Conservation (phyloP, 2,329 filamentous ascomycete species). For the Chalaropsis ovoidea region DNA sequence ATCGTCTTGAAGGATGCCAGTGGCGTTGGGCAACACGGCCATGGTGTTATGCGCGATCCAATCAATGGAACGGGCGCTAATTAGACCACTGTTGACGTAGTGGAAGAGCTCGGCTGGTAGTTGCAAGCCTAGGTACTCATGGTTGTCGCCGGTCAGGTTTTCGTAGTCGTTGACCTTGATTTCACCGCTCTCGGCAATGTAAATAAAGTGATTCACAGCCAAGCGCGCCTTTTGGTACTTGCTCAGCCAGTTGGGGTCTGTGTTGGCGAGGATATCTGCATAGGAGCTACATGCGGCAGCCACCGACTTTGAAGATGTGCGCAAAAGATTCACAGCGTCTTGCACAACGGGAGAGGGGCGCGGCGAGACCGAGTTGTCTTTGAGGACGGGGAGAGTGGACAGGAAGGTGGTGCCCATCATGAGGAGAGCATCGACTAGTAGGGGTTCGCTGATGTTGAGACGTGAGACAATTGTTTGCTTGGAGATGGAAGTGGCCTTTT, state of each 20-base stretch:
- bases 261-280: conserved; percentile 63
- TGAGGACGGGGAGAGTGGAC: conserved; percentile 66
- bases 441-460: conserved; percentile 54
- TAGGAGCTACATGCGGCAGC: conserved; percentile 65
- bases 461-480: conserved; percentile 59
- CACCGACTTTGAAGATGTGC: conserved; percentile 57
- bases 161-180: conserved; percentile 65
- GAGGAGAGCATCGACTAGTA: conserved; percentile 74
- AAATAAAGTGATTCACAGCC: conserved; percentile 77
- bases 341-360: conserved; percentile 53
- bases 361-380: conserved; percentile 46
- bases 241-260: conserved; percentile 67
- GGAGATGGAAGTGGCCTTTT: conserved; percentile 51
- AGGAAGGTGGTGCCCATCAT: conserved; percentile 76
- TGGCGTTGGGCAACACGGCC: conserved; percentile 70
- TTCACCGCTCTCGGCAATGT: conserved; percentile 66
- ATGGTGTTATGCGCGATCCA: conserved; percentile 75
- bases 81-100: conserved; percentile 74
- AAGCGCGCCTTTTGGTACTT: conserved; percentile 79
- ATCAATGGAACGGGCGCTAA: conserved; percentile 68
- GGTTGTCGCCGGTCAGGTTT: conserved; percentile 68
- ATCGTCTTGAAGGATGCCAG: conserved; percentile 66
- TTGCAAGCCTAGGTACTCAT: conserved; percentile 82
- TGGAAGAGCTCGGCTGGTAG: conserved; percentile 83
- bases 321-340: conserved; percentile 69